A percentile compares a stretch with the other conserved stretches of the same genome.
These are phyloP conservation scores for Fusarium succisae DNA, from an alignment of 2,329 filamentous ascomycete genomes.

Conservation along the genomic window DNA sequence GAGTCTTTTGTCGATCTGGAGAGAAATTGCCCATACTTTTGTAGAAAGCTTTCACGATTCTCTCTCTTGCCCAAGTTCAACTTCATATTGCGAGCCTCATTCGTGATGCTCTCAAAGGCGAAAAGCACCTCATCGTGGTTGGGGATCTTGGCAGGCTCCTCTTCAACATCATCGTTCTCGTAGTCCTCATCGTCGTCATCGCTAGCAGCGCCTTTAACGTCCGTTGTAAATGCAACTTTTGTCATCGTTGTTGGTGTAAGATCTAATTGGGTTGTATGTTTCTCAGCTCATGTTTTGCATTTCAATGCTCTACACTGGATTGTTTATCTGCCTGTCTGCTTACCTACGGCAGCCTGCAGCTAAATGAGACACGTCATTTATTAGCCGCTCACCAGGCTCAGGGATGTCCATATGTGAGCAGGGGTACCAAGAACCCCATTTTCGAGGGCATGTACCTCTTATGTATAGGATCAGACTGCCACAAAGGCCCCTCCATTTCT, in stretches of 20 bases:
- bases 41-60: background rate
- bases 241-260: background rate
- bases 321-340: background rate
- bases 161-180: background rate
- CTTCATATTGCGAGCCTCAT: background rate
- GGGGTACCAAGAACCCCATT: background rate
- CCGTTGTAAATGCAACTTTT: background rate
- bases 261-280: background rate
- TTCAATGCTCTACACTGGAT: too few species aligned
- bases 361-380: background rate
- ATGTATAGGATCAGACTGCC: background rate
- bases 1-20: background rate
- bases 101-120: background rate
- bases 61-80: background rate
- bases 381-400: background rate
- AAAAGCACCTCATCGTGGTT: background rate
- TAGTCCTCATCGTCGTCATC: background rate
- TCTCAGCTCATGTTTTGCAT: background rate
- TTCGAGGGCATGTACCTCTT: background rate
- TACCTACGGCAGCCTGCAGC: background rate
- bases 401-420: background rate
- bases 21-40: background rate
- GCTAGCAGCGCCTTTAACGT: background rate
- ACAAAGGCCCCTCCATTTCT: background rate
- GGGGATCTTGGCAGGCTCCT: background rate